Percentiles rank a stretch among this genome's conserved stretches.
These are phyloP conservation scores for Leptomonas pyrrhocoris DNA, from an alignment of 208 protist genomes.

Conservation along the genomic window DNA sequence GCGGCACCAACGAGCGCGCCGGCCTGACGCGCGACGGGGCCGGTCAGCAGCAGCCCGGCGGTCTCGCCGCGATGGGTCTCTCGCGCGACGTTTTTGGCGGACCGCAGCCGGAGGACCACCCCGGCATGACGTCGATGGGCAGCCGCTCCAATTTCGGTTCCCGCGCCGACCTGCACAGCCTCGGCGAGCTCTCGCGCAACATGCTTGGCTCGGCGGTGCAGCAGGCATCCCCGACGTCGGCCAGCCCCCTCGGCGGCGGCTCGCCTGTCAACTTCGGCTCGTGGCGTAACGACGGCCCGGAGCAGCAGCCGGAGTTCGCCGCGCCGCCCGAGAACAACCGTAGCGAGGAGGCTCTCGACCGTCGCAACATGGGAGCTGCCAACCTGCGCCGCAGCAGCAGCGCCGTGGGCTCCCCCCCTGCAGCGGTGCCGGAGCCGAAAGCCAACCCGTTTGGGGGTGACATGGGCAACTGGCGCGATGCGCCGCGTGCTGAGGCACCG, in stretches of 20 bases:
- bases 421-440: conserved; percentile 21
- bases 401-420: conserved; percentile 8
- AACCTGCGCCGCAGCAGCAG: conserved; percentile 27
- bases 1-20: conserved; percentile 34
- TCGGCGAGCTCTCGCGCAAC: conserved; percentile 74
- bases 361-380: conserved; percentile 31
- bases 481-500: conserved; percentile 49
- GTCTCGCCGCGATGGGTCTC: conserved; percentile 42
- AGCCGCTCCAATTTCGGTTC: conserved; percentile 66
- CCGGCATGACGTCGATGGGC: conserved; percentile 27
- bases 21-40: conserved; percentile 51
- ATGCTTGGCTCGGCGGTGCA: conserved; percentile 69
- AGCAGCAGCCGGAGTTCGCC: conserved; percentile 53
- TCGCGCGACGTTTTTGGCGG: conserved; percentile 76
- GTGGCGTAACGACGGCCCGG: conserved; percentile 63
- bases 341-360: conserved; percentile 30
- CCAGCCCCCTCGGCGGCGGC: conserved; percentile 32
- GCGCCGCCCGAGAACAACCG: conserved; percentile 30
- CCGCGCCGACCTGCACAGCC: conserved; percentile 46
- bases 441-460: conserved; percentile 30
- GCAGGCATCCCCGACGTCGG: conserved; percentile 30
- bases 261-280: conserved; percentile 49
- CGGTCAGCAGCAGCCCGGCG: conserved; percentile 49
- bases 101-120: conserved; percentile 43
- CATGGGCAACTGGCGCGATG: conserved; percentile 75